A percentile compares a stretch with the other conserved stretches of the same genome.
Conservation (phyloP, 192 early-diverging fungal genomes). For the Entomortierella lignicola region DNA sequence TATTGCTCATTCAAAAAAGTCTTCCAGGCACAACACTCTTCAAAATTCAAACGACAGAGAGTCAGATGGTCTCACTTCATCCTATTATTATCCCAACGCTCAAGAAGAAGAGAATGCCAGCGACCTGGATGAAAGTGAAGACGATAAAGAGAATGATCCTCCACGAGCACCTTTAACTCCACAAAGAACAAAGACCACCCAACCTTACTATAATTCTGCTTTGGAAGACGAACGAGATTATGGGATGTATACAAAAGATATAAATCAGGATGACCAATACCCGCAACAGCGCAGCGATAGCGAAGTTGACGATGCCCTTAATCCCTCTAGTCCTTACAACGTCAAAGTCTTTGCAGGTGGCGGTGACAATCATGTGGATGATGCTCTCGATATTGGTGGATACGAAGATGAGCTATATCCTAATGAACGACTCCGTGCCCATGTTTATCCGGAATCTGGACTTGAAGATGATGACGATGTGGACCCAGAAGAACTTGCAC, state of each 20-base stretch:
- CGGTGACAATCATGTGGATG: not conserved
- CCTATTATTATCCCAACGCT: constrained; percentile 9
- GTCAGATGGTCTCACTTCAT: constrained; percentile 14
- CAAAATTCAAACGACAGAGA: not conserved
- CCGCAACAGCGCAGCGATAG: not conserved
- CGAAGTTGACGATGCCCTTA: not conserved
- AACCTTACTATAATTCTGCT: not conserved
- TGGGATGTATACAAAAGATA: no score
- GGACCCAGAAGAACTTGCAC: not conserved
- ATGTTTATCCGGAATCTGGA: not conserved
- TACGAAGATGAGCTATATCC: constrained; percentile 26
- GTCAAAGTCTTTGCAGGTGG: not conserved
- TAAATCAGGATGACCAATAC: not conserved
- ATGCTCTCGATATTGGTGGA: constrained; percentile 25
- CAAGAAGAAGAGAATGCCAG: not conserved
- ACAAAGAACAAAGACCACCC: not conserved
- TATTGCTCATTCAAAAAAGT: constrained; percentile 12
- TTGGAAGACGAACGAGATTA: not conserved
- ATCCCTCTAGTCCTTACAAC: not conserved
- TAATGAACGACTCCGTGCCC: constrained; percentile 10
- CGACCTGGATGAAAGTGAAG: not conserved
- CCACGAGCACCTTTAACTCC: not conserved
- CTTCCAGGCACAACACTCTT: constrained; percentile 1
- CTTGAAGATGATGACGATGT: constrained; percentile 1
- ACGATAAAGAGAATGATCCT: constrained; percentile 10